Percentiles rank a stretch among this genome's conserved stretches.
Evolutionary conservation across 306 rosid species (phyloP).

Genomic region (Styphnolobium japonicum): DNA sequence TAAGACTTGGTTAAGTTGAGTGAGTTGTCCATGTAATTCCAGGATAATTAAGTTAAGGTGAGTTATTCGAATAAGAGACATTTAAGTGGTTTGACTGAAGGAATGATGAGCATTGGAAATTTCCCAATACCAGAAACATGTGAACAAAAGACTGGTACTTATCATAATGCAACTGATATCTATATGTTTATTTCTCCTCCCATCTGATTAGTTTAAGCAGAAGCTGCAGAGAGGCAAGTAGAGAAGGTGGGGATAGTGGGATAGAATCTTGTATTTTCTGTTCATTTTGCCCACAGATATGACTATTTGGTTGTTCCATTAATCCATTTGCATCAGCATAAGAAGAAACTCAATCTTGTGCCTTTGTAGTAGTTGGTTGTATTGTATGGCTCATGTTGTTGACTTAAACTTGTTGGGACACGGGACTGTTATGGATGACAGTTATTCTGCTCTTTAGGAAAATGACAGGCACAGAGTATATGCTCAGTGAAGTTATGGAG

Average conservation of each 20-base stretch:
- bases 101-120: not conserved
- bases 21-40: not conserved
- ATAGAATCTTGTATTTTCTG: not conserved
- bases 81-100: not conserved
- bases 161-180: not conserved
- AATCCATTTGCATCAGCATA: not conserved
- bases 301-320: not conserved
- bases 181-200: not conserved
- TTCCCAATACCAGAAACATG: not conserved
- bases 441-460: constrained; percentile 45
- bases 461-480: constrained; percentile 75
- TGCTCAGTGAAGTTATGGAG: constrained; percentile 78
- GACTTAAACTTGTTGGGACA: constrained; percentile 1
- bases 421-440: not conserved
- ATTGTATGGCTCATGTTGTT: not conserved
- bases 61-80: not conserved
- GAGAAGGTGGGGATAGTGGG: not conserved
- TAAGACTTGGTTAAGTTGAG: not conserved
- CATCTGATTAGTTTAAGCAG: not conserved
- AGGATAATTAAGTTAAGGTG: not conserved
- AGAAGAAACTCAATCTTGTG: not conserved
- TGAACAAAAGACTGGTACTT: not conserved
- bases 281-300: not conserved
- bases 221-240: not conserved
- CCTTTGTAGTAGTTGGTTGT: not conserved